Evolutionary conservation across 2,329 filamentous ascomycete genomes (phyloP), one percentile per base, ranked within the genome.

Genomic region (Nemania sp.): DNA sequence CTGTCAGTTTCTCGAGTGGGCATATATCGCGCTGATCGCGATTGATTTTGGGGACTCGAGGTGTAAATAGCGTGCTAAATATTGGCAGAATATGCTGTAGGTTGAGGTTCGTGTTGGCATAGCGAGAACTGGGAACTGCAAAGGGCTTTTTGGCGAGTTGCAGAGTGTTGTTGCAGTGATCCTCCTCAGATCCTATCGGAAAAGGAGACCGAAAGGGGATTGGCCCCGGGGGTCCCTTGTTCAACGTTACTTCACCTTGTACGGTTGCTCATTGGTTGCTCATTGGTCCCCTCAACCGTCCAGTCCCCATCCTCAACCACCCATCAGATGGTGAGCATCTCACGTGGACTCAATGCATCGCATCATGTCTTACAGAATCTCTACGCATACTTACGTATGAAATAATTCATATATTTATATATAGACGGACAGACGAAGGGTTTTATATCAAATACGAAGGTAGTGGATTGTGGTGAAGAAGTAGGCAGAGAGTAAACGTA

Each of bases 141-240:
- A 35, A 35, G 32, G 18, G 41, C 15, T 32, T 20, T 24, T 53
- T 43, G 24, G 8, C 22, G 35, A 41, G 32, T 43, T 66, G 57
- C 43, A 49, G 35, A 38, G 13, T 18, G 60, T 51, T 18, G 60
- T 51, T 64, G 49, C 54, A 66, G 3, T 29, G 22, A 24, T 47
- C 41, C n/a, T 41, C 53, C n/a, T 41, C 53, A 49, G 54, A 69
- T 69, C 60, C 67, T 58, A 58, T 56, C 68, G 68, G 65, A 35
- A 57, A 10, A 61, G 15, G 38, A 13, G 51, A 66, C 53, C 43
- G 55, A 68, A 68, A 62, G 43, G 26, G 66, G 61, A 67, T 38
- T 65, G 64, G 61, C 57, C 45, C 20, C 20, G 45, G 18, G 60
- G 62, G 61, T 35, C 63, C 61, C 57, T 62, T 29, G 58, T 60